A percentile compares a stretch with the other conserved stretches of the same genome.
These are phyloP conservation scores for Lecanicillium sp. DNA, from an alignment of 2,329 filamentous ascomycete species.

Conservation along the genomic window DNA sequence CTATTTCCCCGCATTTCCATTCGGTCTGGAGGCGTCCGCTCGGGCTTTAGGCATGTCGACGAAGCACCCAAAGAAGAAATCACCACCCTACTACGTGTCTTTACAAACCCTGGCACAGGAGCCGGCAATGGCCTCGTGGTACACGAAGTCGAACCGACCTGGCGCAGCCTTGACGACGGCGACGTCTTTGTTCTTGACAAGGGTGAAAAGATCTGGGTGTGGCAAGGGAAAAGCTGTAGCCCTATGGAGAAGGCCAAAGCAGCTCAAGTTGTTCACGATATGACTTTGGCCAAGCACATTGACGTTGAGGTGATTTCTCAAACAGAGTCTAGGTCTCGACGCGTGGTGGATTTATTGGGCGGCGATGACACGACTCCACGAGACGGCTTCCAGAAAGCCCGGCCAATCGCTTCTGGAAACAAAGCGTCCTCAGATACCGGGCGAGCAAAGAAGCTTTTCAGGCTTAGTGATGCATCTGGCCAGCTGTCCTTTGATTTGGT, in stretches of 20 bases:
- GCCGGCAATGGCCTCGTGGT: slow-evolving; percentile 46
- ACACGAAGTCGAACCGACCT: slow-evolving; percentile 55
- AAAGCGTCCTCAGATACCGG: slow-evolving; percentile 12
- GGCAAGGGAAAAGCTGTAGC: slow-evolving; percentile 58
- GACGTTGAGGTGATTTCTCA: slow-evolving; percentile 60
- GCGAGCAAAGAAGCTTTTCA: slow-evolving; percentile 41
- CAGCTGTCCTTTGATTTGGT: slow-evolving; percentile 48
- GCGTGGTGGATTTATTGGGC: slow-evolving; percentile 50
- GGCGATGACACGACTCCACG: slow-evolving; percentile 33
- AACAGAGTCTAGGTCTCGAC: slow-evolving; percentile 44
- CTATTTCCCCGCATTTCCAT: slow-evolving; percentile 56
- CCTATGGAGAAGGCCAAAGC: slow-evolving; percentile 65
- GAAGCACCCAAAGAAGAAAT: slow-evolving; percentile 31
- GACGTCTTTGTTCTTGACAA: slow-evolving; percentile 61
- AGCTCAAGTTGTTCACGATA: slow-evolving; percentile 58
- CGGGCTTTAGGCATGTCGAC: slow-evolving; percentile 58
- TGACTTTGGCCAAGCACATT: slow-evolving; percentile 55
- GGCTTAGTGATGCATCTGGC: slow-evolving; percentile 55
- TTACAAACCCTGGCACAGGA: slow-evolving; percentile 45
- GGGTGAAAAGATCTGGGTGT: slow-evolving; percentile 59
- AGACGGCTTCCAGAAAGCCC: slow-evolving; percentile 30
- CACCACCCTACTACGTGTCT: slow-evolving; percentile 51
- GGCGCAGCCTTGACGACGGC: slow-evolving; percentile 54
- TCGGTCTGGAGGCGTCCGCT: slow-evolving; percentile 50
- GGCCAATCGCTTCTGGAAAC: slow-evolving; percentile 28